Percentiles rank a stretch among this genome's conserved stretches.
These are phyloP conservation scores for Vaccinium macrocarpon DNA, from an alignment of 148 eudicot genomes.

Conservation along the genomic window DNA sequence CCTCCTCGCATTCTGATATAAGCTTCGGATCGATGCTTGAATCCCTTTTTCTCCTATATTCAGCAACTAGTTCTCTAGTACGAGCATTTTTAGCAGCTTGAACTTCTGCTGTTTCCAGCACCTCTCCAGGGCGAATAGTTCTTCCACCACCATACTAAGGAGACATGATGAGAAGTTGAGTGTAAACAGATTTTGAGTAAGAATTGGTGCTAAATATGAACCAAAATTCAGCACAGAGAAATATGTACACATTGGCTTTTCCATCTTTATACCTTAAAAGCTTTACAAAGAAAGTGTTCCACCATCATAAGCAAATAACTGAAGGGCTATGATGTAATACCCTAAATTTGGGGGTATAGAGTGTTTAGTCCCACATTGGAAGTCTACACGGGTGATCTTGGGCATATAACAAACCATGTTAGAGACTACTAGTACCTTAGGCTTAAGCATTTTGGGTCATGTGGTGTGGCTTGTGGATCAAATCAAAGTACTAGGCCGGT, in stretches of 20 bases:
- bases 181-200: not conserved
- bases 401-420: too few relatives aligned
- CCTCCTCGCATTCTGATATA: constrained; percentile 74
- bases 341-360: too few relatives aligned
- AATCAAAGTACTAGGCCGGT: too few relatives aligned
- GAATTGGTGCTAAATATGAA: not conserved
- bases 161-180: constrained; percentile 4
- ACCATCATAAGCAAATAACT: not conserved
- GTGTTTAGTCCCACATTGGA: too few relatives aligned
- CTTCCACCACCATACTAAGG: constrained; percentile 87
- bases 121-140: constrained; percentile 77
- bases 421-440: too few relatives aligned
- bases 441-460: too few relatives aligned
- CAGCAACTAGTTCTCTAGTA: constrained; percentile 63
- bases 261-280: not conserved
- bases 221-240: not conserved
- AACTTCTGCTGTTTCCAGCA: constrained; percentile 66
- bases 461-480: too few relatives aligned
- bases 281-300: not conserved
- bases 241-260: not conserved
- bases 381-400: too few relatives aligned
- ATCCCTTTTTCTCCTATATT: constrained; percentile 56
- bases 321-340: not conserved
- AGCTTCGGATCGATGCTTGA: constrained; percentile 68
- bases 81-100: constrained; percentile 74